Base-by-base conservation (phyloP, 2,329 filamentous ascomycete genomes). In the Phaeosphaeria sp. region DNA sequence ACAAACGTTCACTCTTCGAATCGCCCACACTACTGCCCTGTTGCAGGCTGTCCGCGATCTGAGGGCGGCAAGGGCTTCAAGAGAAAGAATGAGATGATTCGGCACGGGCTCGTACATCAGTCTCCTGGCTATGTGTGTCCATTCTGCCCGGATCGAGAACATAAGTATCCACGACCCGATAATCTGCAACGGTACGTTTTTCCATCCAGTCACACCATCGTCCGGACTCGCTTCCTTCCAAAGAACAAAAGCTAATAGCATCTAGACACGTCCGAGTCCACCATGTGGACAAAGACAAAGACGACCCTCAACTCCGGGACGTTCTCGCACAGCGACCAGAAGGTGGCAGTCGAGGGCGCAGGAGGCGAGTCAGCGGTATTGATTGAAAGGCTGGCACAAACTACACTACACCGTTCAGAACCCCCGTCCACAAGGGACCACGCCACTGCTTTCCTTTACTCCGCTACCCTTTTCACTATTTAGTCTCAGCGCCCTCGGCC, bases 121-220 rank as follows among this genome's bases (percentile, higher is more conserved):
- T 96, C 92, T 7, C 95, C 95, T 1, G 94, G 94, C 59, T 99
- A 98, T 71, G 89, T 97, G 27, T 99, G 95, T 76, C 95, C 95
- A 0, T 98, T 97, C 74, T 99, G 95, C 76, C 91, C 92, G 1
- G 93, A 97, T 71, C 86, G 93, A 65, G 93, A 97, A 74, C 94
- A 97, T 77, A 93, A 91, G 74, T 98, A 98, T 75, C 95, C 95
- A 5, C 85, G 95, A 66, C 95, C 95, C 33, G 95, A 99, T 76
- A 98, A 98, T 81, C 81, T 99, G 55, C 94, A 97, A 81, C 88
- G 94, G 92, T 96, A 83, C 64, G 85, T 75, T 6, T 5, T 21
- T 21, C 21, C 17, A 17, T 42, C 13, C 6, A 30, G 25, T 30
- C 25, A 30, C 25, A 30, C 25, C 11, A 30, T 11, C 25, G 5